These are phyloP conservation scores for Mallotus repandus DNA, from an alignment of 441 rosid species.

Conservation along the genomic window DNA sequence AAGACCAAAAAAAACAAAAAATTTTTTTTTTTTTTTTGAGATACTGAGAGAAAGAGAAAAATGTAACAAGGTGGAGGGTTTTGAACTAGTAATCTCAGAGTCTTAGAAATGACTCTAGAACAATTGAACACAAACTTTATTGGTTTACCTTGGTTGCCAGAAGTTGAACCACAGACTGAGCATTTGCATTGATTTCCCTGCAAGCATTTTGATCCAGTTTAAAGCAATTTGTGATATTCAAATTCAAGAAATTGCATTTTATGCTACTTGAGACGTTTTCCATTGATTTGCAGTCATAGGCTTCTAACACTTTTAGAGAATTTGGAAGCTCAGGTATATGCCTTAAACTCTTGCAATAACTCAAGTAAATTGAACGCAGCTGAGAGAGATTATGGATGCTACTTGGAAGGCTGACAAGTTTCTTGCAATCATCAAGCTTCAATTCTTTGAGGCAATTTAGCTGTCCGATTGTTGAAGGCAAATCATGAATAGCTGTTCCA, in stretches of 20 bases:
- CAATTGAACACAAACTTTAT: too few species aligned
- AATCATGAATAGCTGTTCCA: background rate
- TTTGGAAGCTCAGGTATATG: constrained; percentile 25
- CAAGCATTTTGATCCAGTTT: background rate
- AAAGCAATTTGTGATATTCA: constrained; percentile 13
- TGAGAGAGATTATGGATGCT: background rate
- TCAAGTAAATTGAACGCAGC: background rate
- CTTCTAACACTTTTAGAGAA: background rate
- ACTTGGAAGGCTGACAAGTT: background rate
- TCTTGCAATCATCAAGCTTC: background rate
- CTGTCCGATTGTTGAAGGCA: constrained; percentile 9
- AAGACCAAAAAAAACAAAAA: too few species aligned
- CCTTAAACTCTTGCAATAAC: constrained; percentile 18
- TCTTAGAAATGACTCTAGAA: too few species aligned
- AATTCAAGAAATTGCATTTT: background rate
- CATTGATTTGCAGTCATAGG: constrained; percentile 17
- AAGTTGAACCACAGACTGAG: too few species aligned
- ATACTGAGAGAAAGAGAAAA: too few species aligned
- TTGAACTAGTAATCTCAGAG: too few species aligned
- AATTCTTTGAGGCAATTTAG: background rate
- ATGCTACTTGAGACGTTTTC: constrained; percentile 9
- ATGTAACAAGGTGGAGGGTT: too few species aligned
- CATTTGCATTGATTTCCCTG: too few species aligned
- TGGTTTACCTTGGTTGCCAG: too few species aligned
- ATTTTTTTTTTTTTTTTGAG: too few species aligned